phyloP scores from a whole-genome alignment of 495 filamentous ascomycete species.

The Chaetomidium leptoderma region DNA sequence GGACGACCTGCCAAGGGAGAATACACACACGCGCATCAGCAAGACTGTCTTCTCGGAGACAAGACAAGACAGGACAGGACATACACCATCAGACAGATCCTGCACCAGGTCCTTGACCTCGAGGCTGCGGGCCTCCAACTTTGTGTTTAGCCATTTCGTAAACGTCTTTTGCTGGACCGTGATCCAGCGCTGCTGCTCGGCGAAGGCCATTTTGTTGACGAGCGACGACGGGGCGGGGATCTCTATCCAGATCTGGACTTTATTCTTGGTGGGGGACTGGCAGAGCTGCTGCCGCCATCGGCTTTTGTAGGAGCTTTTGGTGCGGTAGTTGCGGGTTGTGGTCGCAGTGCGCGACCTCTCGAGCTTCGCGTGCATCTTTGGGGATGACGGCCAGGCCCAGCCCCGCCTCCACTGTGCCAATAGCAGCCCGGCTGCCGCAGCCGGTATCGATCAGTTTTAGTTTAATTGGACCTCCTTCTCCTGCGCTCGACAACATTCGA shows the following conservation, averaged over 20 bases:
- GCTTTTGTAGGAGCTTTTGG: constrained; percentile 6
- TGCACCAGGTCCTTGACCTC: constrained; percentile 76
- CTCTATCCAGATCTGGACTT: constrained; percentile 14
- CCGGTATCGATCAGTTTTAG: constrained; percentile 13
- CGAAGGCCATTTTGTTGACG: constrained; percentile 48
- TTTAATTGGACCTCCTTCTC: constrained; percentile 9
- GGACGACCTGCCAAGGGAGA: constrained; percentile 60
- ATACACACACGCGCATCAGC: not conserved
- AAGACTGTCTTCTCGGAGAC: not conserved
- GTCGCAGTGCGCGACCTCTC: constrained; percentile 9
- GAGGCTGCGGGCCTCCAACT: constrained; percentile 70
- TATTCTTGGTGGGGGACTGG: constrained; percentile 1
- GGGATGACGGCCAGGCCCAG: not conserved
- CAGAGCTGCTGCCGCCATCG: constrained; percentile 18
- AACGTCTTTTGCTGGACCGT: constrained; percentile 99
- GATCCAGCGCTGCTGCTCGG: constrained; percentile 83
- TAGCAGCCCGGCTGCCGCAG: constrained; percentile 1
- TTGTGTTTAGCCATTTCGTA: constrained; percentile 98
- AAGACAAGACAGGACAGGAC: constrained; percentile 28
- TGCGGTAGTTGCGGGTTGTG: constrained; percentile 1
- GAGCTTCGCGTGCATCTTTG: constrained; percentile 8
- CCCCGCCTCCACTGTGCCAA: constrained; percentile 13
- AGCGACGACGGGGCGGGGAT: constrained; percentile 11
- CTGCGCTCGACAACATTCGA: not conserved
- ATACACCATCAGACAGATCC: constrained; percentile 89